Percentiles rank a stretch among this genome's conserved stretches.
These are phyloP conservation scores for Fusarium denticulatum DNA, from an alignment of 2,329 filamentous ascomycete species.

Conservation along the genomic window DNA sequence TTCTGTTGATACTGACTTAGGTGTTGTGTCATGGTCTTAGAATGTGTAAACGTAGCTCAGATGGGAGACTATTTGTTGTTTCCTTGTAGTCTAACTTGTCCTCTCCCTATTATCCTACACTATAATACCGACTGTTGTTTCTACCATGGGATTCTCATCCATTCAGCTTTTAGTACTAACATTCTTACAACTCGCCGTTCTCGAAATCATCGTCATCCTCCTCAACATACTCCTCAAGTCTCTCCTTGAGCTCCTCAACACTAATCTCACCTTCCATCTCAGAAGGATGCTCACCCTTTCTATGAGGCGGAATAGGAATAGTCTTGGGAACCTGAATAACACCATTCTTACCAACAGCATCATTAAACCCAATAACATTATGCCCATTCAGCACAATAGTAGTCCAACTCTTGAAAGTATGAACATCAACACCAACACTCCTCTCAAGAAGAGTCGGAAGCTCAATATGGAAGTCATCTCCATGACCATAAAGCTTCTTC, in stretches of 20 bases:
- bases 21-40: not conserved
- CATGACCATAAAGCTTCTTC: conserved; percentile 36
- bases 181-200: conserved; percentile 24
- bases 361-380: conserved; percentile 70
- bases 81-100: not conserved
- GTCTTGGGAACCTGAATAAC: conserved; percentile 80
- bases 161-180: too few relatives aligned
- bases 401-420: conserved; percentile 72
- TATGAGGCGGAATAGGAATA: conserved; percentile 80
- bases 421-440: conserved; percentile 76
- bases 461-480: conserved; percentile 66
- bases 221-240: conserved; percentile 44
- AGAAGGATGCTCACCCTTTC: conserved; percentile 17
- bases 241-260: conserved; percentile 45
- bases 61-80: not conserved
- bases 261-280: conserved; percentile 36
- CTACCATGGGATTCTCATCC: too few relatives aligned
- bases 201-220: not conserved
- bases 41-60: too few relatives aligned
- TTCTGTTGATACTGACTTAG: fast-evolving
- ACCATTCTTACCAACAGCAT: conserved; percentile 80
- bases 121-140: fast-evolving
- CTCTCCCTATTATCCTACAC: not conserved
- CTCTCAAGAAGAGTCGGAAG: conserved; percentile 77
- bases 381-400: conserved; percentile 81